Evolutionary conservation across 176 grass and related monocot genomes (phyloP).

Genomic region (Triticum turgidum): DNA sequence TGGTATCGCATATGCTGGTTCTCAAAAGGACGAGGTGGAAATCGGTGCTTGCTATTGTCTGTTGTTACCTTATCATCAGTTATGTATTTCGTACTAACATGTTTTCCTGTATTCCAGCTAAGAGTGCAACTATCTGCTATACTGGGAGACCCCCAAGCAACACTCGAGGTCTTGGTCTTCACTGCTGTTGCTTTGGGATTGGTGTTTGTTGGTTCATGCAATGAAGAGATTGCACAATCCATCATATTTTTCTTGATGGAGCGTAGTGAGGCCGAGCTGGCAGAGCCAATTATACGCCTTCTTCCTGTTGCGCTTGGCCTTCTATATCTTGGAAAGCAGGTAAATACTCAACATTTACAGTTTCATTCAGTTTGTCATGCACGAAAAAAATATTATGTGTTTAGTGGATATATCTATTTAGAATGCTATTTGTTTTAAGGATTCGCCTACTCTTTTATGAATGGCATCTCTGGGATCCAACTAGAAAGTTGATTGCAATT

Average conservation of each 20-base stretch:
- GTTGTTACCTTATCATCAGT: not conserved
- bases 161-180: constrained; percentile 90
- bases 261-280: constrained; percentile 74
- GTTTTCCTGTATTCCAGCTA: constrained; percentile 53
- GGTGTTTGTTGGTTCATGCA: constrained; percentile 96
- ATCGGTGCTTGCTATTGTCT: not conserved
- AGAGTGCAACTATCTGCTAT: constrained; percentile 63
- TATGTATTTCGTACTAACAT: constrained; percentile 31
- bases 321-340: constrained; percentile 98
- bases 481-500: not conserved
- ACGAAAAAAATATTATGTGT: not conserved
- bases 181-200: constrained; percentile 81
- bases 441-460: not conserved
- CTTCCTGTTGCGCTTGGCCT: constrained; percentile 93
- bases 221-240: constrained; percentile 94
- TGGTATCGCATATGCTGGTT: constrained; percentile 94
- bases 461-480: not conserved
- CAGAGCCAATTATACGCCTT: constrained; percentile 76
- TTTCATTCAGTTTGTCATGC: not conserved
- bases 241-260: constrained; percentile 96
- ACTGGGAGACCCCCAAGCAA: constrained; percentile 75
- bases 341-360: constrained; percentile 25
- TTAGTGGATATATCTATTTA: not conserved
- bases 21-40: constrained; percentile 86
- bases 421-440: constrained; percentile 18